A percentile compares a stretch with the other conserved stretches of the same genome.
phyloP scores from a whole-genome alignment of 2,329 filamentous ascomycete species.

The Monilinia fructigena region DNA sequence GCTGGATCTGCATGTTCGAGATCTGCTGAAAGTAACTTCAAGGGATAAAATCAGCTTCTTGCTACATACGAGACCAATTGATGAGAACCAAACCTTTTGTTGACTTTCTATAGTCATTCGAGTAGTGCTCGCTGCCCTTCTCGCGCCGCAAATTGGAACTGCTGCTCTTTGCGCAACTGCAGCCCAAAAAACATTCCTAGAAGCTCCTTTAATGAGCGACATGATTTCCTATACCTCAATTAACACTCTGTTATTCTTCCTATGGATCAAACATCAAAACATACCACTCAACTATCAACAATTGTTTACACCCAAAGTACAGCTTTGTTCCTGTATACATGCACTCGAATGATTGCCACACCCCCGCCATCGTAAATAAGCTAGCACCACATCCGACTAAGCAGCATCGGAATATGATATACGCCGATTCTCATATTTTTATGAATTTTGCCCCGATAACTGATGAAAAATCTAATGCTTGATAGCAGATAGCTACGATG shows the following conservation, averaged over 20 bases:
- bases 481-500: too few relatives aligned
- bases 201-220: slow-evolving; percentile 39
- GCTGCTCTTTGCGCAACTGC: slow-evolving; percentile 29
- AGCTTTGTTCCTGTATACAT: slow-evolving; percentile 18
- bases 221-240: slow-evolving; percentile 29
- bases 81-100: slow-evolving; percentile 51
- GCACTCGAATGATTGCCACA: background rate
- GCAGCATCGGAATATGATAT: slow-evolving; percentile 1
- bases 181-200: slow-evolving; percentile 33
- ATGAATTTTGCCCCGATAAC: background rate
- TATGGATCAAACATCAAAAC: background rate
- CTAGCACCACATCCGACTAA: slow-evolving; percentile 14
- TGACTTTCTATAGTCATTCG: slow-evolving; percentile 50
- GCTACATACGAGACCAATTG: background rate
- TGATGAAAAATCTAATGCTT: background rate
- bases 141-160: slow-evolving; percentile 31
- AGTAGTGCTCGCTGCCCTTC: slow-evolving; percentile 34
- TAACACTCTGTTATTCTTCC: slow-evolving; percentile 1
- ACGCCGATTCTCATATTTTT: background rate
- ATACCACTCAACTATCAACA: slow-evolving; percentile 16
- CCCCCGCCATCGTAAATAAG: slow-evolving; percentile 16
- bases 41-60: slow-evolving; percentile 26
- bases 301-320: slow-evolving; percentile 10
- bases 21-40: slow-evolving; percentile 73
- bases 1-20: slow-evolving; percentile 82